These are phyloP conservation scores for Penicillium janthinellum DNA, from an alignment of 2,329 filamentous ascomycete genomes.

Conservation along the genomic window DNA sequence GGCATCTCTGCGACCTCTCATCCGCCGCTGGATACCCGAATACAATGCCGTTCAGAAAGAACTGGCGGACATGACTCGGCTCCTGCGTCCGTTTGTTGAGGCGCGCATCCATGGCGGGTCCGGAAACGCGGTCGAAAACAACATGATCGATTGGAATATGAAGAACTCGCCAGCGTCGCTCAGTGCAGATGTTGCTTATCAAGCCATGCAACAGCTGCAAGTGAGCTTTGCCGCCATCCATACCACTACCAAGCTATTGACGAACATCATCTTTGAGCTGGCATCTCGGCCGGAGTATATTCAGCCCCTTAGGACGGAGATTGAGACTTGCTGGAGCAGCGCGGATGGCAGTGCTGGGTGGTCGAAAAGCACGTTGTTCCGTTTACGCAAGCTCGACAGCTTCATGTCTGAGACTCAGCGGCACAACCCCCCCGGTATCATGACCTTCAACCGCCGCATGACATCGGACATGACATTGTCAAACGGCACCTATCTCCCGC, in stretches of 20 bases:
- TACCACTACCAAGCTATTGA: neutral
- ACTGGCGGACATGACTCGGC: too few species aligned
- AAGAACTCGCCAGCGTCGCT: neutral
- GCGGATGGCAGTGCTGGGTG: neutral
- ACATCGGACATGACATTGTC: neutral
- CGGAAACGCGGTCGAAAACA: too few species aligned
- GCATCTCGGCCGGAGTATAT: neutral
- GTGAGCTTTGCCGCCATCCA: neutral
- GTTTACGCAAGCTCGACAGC: neutral
- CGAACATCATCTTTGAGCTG: neutral
- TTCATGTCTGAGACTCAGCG: neutral
- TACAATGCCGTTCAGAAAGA: too few species aligned
- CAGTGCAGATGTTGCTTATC: neutral
- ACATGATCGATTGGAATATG: too few species aligned
- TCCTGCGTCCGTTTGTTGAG: too few species aligned
- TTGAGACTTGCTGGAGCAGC: neutral
- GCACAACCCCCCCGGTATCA: neutral
- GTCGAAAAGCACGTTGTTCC: neutral
- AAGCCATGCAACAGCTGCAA: neutral
- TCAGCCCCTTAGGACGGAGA: neutral
- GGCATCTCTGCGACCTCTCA: too few species aligned
- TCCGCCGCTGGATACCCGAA: too few species aligned
- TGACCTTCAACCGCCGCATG: neutral
- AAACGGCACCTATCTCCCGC: neutral
- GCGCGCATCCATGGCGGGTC: too few species aligned